These are phyloP conservation scores for Knufia petricola DNA, from an alignment of 2,329 filamentous ascomycete genomes.

Conservation along the genomic window DNA sequence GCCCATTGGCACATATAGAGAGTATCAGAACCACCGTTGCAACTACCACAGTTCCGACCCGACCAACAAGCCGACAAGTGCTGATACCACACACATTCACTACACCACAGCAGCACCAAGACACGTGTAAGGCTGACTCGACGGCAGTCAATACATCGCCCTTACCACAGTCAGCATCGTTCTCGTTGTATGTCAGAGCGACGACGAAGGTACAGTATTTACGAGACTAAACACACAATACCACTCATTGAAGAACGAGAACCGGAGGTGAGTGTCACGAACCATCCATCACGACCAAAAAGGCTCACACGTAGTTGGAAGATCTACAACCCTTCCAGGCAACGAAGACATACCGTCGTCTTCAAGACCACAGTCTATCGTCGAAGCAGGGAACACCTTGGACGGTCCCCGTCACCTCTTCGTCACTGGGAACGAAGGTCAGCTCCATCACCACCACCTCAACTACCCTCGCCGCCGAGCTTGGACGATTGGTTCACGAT, in stretches of 20 bases:
- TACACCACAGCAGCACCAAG: neutral
- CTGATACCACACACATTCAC: neutral
- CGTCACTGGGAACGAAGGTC: neutral
- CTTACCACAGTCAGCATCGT: neutral
- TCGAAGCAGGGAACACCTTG: constrained; percentile 1
- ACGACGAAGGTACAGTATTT: constrained; percentile 2
- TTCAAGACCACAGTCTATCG: neutral
- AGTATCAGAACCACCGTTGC: neutral
- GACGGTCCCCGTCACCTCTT: neutral
- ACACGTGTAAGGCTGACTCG: neutral
- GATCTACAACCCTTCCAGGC: constrained; percentile 1
- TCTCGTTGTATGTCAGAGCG: constrained; percentile 3
- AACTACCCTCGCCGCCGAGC: neutral
- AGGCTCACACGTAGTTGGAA: constrained; percentile 3
- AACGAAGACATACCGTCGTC: constrained; percentile 1
- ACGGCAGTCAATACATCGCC: neutral
- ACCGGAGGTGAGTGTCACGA: constrained; percentile 2
- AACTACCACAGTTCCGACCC: neutral
- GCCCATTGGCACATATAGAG: constrained; percentile 9
- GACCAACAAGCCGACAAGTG: neutral
- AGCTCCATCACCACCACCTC: constrained; percentile 7
- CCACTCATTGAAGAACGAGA: constrained; percentile 2
- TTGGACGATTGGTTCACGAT: neutral
- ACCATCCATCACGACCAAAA: neutral
- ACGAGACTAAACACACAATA: neutral